Base-by-base conservation (phyloP, 1,284 basidiomycete species). In the Fistulinella cinereoalba region DNA sequence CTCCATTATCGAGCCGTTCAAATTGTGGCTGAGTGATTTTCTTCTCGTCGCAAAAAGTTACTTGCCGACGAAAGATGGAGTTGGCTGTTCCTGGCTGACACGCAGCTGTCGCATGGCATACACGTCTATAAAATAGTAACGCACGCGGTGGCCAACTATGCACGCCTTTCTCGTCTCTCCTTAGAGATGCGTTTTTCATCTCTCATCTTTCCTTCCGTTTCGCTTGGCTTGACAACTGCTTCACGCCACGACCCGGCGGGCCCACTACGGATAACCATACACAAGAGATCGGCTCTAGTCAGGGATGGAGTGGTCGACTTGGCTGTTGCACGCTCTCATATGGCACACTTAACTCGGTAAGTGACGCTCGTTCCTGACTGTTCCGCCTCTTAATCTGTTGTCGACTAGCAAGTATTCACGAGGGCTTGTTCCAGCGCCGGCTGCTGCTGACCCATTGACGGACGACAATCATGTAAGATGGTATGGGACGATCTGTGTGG, bases 401-500 rank as follows among this genome's bases (percentile, higher is more conserved):
- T 42, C 36, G 21, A 31, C 6, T 32, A 62, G 63, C 37, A 65
- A 64, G 39, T 53, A 61, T 34, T 33, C 37, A 6, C 10, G 29
- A 28, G 60, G 62, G 3, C n/a, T 37, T 7, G 32, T 45, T 38
- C 49, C 50, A 4, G 44, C 53, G 10, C 44, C 41, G 23, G 39
- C 36, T 16, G 24, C 29, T 33, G n/a, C 45, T 25, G 39, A 48
- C 31, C 6, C 46, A 6, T 58, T 66, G 21, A 51, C 44, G 6
- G 51, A 49, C 32, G 43, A 54, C 6, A 25, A 39, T n/a, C 50
- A 48, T 23, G 10, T 22, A 9, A 40, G 43, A 18, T 65, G 64
- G 61, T 65, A 62, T 9, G 62, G 64, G 9, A 43, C 29, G 1
- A 53, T 63, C 23, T 47, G 41, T 3, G 60, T 63, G 8, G 61